Evolutionary conservation across 768 basidiomycete species (phyloP).

Genomic region (Pulveroboletus sp.): DNA sequence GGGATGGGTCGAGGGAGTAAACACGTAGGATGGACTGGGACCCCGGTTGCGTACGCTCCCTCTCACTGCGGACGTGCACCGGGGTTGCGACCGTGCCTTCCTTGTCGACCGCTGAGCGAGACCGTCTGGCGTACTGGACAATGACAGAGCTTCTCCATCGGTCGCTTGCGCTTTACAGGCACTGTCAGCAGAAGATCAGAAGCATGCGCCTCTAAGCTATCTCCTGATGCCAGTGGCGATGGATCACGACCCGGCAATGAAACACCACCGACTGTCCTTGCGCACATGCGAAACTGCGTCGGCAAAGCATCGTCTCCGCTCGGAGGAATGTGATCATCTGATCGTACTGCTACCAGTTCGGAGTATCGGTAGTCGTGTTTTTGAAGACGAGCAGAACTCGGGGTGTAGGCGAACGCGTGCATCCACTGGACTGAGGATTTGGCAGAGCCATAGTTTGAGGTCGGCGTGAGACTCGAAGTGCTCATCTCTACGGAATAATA

Average conservation of each 20-base stretch:
- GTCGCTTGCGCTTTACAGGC: conserved; percentile 2
- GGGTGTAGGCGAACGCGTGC: not conserved
- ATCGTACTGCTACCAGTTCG: not conserved
- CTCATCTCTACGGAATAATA: not conserved
- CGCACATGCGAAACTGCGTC: not conserved
- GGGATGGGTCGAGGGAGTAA: not conserved
- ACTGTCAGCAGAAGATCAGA: not conserved
- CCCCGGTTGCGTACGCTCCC: not conserved
- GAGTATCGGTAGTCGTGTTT: not conserved
- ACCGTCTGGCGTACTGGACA: not conserved
- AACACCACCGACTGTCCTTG: not conserved
- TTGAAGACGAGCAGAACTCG: not conserved
- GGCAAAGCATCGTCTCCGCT: not conserved
- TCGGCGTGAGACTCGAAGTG: not conserved
- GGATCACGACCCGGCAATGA: not conserved
- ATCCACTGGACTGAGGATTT: not conserved
- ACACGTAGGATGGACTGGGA: not conserved
- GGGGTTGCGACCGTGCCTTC: not conserved
- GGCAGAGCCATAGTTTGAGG: not conserved
- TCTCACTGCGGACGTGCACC: not conserved
- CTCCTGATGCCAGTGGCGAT: not conserved
- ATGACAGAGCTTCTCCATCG: not conserved
- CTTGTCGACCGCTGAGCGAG: not conserved
- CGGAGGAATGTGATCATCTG: not conserved
- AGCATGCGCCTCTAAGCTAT: not conserved